Evolutionary conservation across 352 stramenopile genomes (phyloP).

Genomic region (Pilasporangium apinafurcum): DNA sequence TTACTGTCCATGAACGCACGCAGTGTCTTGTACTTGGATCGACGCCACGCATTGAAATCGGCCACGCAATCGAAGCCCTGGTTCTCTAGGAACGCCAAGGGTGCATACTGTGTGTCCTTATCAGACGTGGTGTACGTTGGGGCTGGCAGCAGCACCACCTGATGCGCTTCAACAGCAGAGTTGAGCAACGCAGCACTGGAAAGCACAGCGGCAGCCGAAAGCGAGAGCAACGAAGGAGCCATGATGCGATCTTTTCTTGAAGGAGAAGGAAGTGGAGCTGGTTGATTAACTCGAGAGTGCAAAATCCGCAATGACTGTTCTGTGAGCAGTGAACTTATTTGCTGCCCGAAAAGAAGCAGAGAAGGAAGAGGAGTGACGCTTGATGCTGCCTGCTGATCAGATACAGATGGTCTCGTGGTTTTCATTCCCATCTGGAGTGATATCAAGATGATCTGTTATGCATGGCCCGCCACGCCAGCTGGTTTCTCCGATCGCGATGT

Average conservation of each 20-base stretch:
- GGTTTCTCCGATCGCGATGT: too few relatives aligned
- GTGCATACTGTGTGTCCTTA: conserved; percentile 10
- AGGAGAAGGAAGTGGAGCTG: too few relatives aligned
- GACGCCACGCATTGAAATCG: conserved; percentile 28
- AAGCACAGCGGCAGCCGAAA: background rate
- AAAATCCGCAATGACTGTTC: too few relatives aligned
- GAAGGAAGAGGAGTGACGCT: too few relatives aligned
- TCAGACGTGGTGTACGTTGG: conserved; percentile 9
- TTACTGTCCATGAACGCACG: conserved; percentile 14
- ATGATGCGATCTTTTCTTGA: background rate
- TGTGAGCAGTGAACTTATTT: too few relatives aligned
- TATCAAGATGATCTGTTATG: too few relatives aligned
- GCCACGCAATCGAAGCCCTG: conserved; percentile 28
- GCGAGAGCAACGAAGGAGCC: background rate
- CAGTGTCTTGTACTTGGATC: conserved; percentile 9
- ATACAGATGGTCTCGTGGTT: too few relatives aligned
- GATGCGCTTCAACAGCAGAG: conserved; percentile 1
- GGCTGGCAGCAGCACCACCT: conserved; percentile 7
- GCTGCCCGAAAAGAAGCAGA: too few relatives aligned
- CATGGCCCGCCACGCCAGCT: too few relatives aligned
- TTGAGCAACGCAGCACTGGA: conserved; percentile 4
- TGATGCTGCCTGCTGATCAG: too few relatives aligned
- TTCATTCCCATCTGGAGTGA: too few relatives aligned
- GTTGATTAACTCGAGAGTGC: too few relatives aligned
- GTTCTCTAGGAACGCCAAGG: conserved; percentile 23